Percentiles rank a stretch among this genome's conserved stretches.
These are phyloP conservation scores for Mariannaea sp. DNA, from an alignment of 2,329 filamentous ascomycete genomes.

Conservation along the genomic window DNA sequence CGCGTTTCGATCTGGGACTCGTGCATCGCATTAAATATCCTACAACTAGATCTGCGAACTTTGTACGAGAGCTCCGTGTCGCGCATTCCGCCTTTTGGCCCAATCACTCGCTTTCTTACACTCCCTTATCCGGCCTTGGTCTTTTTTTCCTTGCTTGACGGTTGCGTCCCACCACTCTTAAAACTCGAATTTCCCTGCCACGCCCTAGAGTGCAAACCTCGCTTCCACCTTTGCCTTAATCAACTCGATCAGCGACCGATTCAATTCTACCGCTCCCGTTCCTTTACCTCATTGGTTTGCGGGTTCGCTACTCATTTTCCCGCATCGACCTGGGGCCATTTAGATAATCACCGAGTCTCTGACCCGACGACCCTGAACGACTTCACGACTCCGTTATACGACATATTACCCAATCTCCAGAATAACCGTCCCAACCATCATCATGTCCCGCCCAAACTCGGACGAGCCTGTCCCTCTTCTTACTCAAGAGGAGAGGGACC, in stretches of 20 bases:
- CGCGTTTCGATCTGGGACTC: constrained; percentile 3
- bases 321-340: too few relatives aligned
- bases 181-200: neutral
- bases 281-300: neutral
- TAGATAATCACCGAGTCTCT: neutral
- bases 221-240: neutral
- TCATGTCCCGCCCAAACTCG: constrained; percentile 42
- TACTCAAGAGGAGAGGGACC: constrained; percentile 40
- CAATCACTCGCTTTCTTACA: constrained; percentile 15
- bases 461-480: constrained; percentile 42
- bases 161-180: neutral
- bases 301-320: neutral
- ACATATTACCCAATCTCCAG: neutral
- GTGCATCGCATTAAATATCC: constrained; percentile 1
- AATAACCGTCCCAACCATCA: constrained; percentile 8
- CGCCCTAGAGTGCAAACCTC: neutral
- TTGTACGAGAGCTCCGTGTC: neutral
- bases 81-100: neutral
- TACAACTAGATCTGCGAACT: neutral
- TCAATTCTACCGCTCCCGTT: neutral
- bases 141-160: constrained; percentile 5
- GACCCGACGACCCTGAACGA: constrained; percentile 17
- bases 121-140: constrained; percentile 6
- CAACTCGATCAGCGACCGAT: neutral
- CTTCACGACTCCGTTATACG: constrained; percentile 1